Base-by-base conservation (phyloP, 2,329 filamentous ascomycete species). In the Claviceps pazoutovae region DNA sequence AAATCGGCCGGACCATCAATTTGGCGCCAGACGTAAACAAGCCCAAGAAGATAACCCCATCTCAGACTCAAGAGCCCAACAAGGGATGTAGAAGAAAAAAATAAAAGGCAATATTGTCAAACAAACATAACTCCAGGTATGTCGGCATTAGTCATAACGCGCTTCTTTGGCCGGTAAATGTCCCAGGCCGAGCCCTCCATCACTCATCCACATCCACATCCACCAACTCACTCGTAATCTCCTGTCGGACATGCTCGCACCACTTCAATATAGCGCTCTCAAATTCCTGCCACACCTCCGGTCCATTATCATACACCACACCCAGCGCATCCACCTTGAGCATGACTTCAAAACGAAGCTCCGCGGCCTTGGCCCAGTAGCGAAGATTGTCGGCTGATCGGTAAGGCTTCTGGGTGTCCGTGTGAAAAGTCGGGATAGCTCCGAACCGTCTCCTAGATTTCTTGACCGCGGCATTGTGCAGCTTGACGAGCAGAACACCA, bases 351-450 rank as follows among this genome's bases (percentile, higher is more conserved):
- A 91, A 98, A 51, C 93, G 82, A 53, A 97, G 74, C 70, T 98
- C 90, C 7, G 90, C 89, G 1, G 91, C 93, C 71, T 98, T 98
- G 68, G 86, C 79, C 91, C 93, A 98, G 73, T 86, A 98, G 42
- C 89, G 81, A 55, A 98, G 75, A 65, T 98, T 98, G 60, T 98
- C 93, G 3, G 90, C 88, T 56, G 84, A 84, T 48, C 93, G 84
- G 66, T 98, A 98, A 0, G 93, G 93, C 69, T 97, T 97, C 54
- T 82, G 83, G 9, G 93, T 91, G 66, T 98, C 89, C n/a, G 82
- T 83, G 66, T 97, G 93, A 66, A 85, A 96, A 9, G 79, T 78
- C 53, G 88, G 88, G 63, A 98, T 96, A 56, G 87, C 80, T 50
- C 90, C 89, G 64, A 97, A 97, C 7, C 86, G 86, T 34, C 88